These are phyloP conservation scores for Citrus australasica DNA, from an alignment of 345 rosid species.

Conservation along the genomic window DNA sequence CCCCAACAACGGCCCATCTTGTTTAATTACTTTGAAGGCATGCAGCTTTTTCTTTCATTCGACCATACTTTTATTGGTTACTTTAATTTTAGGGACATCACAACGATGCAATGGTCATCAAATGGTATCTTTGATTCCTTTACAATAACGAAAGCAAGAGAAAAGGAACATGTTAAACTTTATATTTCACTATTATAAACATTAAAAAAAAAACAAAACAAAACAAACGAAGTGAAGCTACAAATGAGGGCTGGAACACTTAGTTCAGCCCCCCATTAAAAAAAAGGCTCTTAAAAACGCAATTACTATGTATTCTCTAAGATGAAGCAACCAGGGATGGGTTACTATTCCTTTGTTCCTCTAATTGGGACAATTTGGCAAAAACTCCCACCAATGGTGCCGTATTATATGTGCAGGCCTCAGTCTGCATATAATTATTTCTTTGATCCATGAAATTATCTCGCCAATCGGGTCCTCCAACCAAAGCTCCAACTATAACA, in stretches of 20 bases:
- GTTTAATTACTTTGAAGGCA: background rate
- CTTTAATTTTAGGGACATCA: background rate
- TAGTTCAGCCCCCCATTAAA: conserved; percentile 1
- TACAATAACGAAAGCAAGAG: background rate
- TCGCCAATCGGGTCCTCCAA: conserved; percentile 59
- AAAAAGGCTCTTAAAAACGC: background rate
- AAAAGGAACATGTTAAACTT: background rate
- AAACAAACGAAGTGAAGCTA: background rate
- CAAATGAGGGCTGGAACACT: conserved; percentile 13
- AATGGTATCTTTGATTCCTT: background rate
- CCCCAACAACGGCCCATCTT: background rate
- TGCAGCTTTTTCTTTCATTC: background rate
- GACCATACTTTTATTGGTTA: background rate
- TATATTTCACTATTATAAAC: conserved; percentile 6
- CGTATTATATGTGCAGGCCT: conserved; percentile 77
- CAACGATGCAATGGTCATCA: background rate
- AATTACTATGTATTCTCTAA: conserved; percentile 15
- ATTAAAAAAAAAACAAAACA: background rate
- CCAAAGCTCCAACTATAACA: conserved; percentile 53
- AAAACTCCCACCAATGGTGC: conserved; percentile 67
- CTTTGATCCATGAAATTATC: conserved; percentile 53
- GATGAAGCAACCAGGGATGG: conserved; percentile 51
- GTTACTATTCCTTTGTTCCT: conserved; percentile 27
- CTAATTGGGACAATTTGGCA: conserved; percentile 49
- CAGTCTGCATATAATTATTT: conserved; percentile 59